These are phyloP conservation scores for Aspergillus sergii DNA, from an alignment of 2,329 filamentous ascomycete genomes.

Conservation along the genomic window DNA sequence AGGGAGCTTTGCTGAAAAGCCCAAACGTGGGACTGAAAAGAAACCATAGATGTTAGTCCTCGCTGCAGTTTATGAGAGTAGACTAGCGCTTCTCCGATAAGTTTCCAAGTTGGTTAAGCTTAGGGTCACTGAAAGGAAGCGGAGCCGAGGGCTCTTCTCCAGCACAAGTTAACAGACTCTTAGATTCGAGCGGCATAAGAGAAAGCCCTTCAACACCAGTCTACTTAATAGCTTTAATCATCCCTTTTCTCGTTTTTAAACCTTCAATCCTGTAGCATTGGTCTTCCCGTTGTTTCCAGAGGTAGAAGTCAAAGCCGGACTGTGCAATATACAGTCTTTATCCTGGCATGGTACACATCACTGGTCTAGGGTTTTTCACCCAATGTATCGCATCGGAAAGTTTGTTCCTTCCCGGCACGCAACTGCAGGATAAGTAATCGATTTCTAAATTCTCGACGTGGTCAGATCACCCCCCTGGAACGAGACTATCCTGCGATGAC, in stretches of 20 bases:
- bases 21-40: not conserved
- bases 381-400: not conserved
- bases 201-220: not conserved
- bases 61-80: not conserved
- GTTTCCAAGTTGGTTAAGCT: not conserved
- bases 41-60: not conserved
- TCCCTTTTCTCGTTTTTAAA: not conserved
- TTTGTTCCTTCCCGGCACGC: not conserved
- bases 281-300: not conserved
- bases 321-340: not conserved
- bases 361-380: not conserved
- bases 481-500: not conserved
- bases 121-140: not conserved
- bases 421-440: not conserved
- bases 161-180: not conserved
- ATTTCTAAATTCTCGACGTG: not conserved
- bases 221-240: not conserved
- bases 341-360: not conserved
- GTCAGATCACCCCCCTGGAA: not conserved
- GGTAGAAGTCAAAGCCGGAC: not conserved
- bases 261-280: not conserved
- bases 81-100: not conserved
- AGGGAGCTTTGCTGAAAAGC: not conserved
- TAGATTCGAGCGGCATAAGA: not conserved
- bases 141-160: not conserved